Base-by-base conservation (phyloP, 2,329 filamentous ascomycete species). In the Botryotinia convoluta region DNA sequence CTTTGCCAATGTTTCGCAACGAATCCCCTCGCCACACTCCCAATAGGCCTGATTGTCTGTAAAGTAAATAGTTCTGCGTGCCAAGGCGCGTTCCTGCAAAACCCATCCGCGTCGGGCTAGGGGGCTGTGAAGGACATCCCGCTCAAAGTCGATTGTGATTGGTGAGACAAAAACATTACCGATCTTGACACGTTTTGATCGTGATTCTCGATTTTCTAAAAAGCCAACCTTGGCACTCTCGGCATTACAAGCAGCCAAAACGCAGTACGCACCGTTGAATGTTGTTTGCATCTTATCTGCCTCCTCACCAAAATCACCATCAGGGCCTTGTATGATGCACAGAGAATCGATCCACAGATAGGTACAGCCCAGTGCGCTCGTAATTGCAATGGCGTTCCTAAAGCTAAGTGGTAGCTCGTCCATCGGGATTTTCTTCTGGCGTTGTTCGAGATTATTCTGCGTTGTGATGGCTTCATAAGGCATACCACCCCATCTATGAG, bases 31-130 rank as follows among this genome's bases (percentile, higher is more conserved):
- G 6, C 83, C 80, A 57, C 83, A 84, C 54, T 83, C 82, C 78
- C 79, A 84, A 42, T 84, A 83, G 0, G 80, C 79, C 72, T 84
- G 81, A 0, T 71, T 71, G 0, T 77, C 61, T 0, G 82, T 80
- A 71, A 83, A 84, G 64, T 81, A 82, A 29, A 84, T 80, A 0
- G 80, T 81, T 26, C 83, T 78, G 9, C 81, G 79, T 0, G 83
- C 79, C 4, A 84, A 75, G 0, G 79, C 80, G 10, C 79, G 77
- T 71, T 84, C 83, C 72, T 84, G 83, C 7, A 84, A 61, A 0
- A 84, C 83, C 83, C 83, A 84, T 0, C 81, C 83, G 4, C 83
- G 77, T 8, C 72, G 75, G 69, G 80, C 83, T 4, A 85, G 74
- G 1, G 74, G 22, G 0, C 80, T 76, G 0, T 80, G 64, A 1